Evolutionary conservation across 163 green algal genomes (phyloP).

Genomic region (Scenedesmus sp.): DNA sequence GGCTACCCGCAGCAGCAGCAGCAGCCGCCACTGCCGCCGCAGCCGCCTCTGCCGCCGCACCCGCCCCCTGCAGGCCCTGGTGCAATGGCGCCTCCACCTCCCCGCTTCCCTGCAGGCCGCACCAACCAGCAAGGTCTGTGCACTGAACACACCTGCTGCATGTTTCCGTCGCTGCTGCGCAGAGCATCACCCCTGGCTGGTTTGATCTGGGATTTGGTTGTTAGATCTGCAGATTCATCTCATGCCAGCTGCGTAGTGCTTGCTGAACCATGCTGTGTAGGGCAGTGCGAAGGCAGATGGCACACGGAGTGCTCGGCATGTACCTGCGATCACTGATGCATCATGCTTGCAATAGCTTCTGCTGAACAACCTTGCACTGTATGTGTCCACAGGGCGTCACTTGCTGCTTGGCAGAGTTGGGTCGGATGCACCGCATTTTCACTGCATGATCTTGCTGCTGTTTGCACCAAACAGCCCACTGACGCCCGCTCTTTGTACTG

Average conservation of each 20-base stretch:
- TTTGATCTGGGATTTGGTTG: too few relatives aligned
- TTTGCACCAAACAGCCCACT: background rate
- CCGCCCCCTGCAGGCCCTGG: background rate
- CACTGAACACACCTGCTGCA: background rate
- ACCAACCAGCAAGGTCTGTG: conserved; percentile 5
- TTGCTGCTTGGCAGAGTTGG: too few relatives aligned
- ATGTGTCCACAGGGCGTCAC: too few relatives aligned
- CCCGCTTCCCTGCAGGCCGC: background rate
- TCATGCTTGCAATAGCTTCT: background rate
- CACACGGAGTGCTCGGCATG: background rate
- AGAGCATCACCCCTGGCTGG: background rate
- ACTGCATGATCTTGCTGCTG: background rate
- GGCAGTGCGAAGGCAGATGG: too few relatives aligned
- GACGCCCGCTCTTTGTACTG: background rate
- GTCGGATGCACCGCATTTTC: too few relatives aligned
- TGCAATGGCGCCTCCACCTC: conserved; percentile 14
- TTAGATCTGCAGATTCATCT: background rate
- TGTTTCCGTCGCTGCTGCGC: background rate
- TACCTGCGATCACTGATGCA: background rate
- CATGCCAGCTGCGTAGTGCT: background rate
- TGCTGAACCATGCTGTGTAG: background rate
- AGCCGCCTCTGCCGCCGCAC: background rate
- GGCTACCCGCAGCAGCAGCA: background rate
- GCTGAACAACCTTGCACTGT: background rate
- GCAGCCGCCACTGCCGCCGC: conserved; percentile 16